Evolutionary conservation across 2,329 filamentous ascomycete genomes (phyloP), one percentile per base, ranked within the genome.

Genomic region (Xylariaceae sp.): DNA sequence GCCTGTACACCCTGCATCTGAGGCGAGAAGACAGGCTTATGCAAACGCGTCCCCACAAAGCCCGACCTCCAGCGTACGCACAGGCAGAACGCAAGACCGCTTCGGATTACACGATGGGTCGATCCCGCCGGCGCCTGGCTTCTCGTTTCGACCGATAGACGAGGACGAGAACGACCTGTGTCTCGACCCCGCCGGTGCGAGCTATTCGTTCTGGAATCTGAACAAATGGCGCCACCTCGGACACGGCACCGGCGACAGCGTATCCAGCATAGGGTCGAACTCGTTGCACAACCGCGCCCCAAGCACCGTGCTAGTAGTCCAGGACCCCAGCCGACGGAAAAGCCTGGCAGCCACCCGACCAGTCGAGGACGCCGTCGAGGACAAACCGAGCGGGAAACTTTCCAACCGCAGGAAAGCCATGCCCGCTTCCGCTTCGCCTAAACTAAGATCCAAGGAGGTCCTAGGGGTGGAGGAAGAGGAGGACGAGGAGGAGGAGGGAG

Each of bases 141-240:
- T 86, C 65, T 81, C 76, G 4, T 74, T 84, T 21, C 72, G 77
- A 16, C 68, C 75, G 2, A 20, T 64, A 9, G 71, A 73, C 5
- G 73, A 75, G 21, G 76, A 79, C 3, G 77, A 76, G 2, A 75
- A 74, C 7, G 69, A 70, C 20, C 54, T 74, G 16, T 67, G 68
- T 7, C 57, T 75, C 0, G 78, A 80, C 47, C 53, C 73, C 1
- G 73, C 61, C 20, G 78, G 75, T 1, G 73, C 74, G 4, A 75
- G 72, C 46, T 77, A 76, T 46, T 76, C 77, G 9, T 86, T 87
- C 66, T 87, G 83, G 84, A 85, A 82, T 57, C 66, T 84, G 19
- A 78, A 77, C 37, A 75, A 80, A 20, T 86, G 82, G 83, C 77
- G 75, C n/a, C 65, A 60, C n/a, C 59, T 62, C n/a, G 50, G 57